A percentile compares a stretch with the other conserved stretches of the same genome.
Conservation (phyloP, 2,329 filamentous ascomycete species). For the Podosphaera fusca region DNA sequence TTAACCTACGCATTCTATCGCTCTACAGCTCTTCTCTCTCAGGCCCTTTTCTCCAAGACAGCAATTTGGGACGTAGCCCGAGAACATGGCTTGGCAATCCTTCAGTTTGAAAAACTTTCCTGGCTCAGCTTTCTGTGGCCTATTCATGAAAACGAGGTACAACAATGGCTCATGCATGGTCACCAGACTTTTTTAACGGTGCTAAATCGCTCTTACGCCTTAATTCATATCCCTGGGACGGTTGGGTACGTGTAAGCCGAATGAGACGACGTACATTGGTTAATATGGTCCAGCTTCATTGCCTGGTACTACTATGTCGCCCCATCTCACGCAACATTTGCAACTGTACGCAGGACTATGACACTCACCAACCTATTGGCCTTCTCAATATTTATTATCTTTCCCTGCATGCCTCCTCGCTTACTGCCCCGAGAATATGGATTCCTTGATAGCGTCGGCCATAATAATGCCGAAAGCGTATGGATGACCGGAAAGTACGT, state of each 20-base stretch:
- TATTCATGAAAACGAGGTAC: constrained; percentile 26
- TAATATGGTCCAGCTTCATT: constrained; percentile 25
- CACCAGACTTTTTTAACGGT: constrained; percentile 29
- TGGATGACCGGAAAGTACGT: constrained; percentile 28
- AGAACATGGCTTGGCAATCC: constrained; percentile 28
- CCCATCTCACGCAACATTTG: constrained; percentile 23
- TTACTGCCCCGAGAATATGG: constrained; percentile 25
- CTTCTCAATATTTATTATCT: constrained; percentile 27
- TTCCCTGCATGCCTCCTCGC: constrained; percentile 28
- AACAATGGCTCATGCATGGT: constrained; percentile 31
- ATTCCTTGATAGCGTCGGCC: constrained; percentile 26
- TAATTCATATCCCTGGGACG: constrained; percentile 36
- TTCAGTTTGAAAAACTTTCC: constrained; percentile 29
- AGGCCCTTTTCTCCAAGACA: constrained; percentile 17
- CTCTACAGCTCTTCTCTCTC: constrained; percentile 11
- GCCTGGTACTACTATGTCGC: constrained; percentile 40
- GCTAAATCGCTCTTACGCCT: constrained; percentile 33
- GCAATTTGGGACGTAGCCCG: constrained; percentile 31
- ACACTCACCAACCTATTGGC: constrained; percentile 30
- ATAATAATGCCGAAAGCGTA: constrained; percentile 24
- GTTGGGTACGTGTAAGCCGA: constrained; percentile 23
- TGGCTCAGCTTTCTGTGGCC: constrained; percentile 28
- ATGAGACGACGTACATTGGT: constrained; percentile 1
- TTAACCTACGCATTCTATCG: constrained; percentile 21
- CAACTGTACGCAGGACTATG: constrained; percentile 24